These are phyloP conservation scores for Clitopilus hobsonii DNA, from an alignment of 768 basidiomycete species.

Conservation along the genomic window DNA sequence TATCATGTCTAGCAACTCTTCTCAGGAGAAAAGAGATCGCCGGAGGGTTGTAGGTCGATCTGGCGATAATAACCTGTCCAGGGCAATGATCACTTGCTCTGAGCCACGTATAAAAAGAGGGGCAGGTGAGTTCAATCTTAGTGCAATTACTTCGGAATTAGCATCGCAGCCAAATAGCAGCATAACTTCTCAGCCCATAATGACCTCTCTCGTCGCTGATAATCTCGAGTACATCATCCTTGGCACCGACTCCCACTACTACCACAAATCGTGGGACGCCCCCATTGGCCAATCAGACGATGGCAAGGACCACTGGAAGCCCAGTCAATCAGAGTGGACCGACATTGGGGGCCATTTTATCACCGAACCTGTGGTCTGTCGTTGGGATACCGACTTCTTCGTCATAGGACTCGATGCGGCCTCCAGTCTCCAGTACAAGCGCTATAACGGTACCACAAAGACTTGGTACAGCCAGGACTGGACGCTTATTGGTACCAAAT, in stretches of 20 bases:
- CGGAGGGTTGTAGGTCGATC: too few relatives aligned
- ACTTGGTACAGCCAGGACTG: neutral
- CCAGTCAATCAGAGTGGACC: neutral
- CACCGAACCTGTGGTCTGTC: constrained; percentile 5
- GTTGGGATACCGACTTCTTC: constrained; percentile 8
- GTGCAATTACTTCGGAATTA: too few relatives aligned
- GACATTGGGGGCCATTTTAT: constrained; percentile 3
- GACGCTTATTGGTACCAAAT: constrained; percentile 4
- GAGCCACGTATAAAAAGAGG: too few relatives aligned
- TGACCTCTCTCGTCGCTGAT: constrained; percentile 6
- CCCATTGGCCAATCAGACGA: too few relatives aligned
- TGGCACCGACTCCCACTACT: constrained; percentile 9
- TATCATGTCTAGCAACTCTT: too few relatives aligned
- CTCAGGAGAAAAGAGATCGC: too few relatives aligned
- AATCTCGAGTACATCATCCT: constrained; percentile 12
- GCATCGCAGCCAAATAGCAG: too few relatives aligned
- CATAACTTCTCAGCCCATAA: too few relatives aligned
- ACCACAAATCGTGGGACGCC: constrained; percentile 12
- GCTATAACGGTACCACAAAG: constrained; percentile 6
- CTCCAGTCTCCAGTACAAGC: constrained; percentile 6
- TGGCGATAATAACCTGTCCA: too few relatives aligned
- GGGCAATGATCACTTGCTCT: too few relatives aligned
- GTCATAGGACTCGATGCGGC: constrained; percentile 10
- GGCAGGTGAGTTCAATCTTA: too few relatives aligned
- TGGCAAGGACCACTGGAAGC: constrained; percentile 1